Evolutionary conservation across 1,284 basidiomycete genomes (phyloP).

Genomic region (Ceratobasidium sp.): DNA sequence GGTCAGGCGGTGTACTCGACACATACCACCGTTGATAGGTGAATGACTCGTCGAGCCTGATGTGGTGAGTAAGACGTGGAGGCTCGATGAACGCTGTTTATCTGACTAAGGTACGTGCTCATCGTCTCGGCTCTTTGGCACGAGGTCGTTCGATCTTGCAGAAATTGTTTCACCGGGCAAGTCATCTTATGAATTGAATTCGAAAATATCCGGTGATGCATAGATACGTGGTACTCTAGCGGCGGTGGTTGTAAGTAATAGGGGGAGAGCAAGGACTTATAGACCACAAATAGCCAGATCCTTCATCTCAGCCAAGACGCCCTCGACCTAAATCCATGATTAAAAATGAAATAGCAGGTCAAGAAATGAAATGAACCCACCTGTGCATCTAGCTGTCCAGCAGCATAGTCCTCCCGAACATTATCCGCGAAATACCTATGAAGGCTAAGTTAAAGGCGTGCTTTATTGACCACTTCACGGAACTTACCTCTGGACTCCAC

Average conservation of each 20-base stretch:
- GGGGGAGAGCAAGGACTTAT: neutral
- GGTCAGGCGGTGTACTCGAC: too few relatives aligned
- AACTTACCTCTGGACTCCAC: slow-evolving; percentile 87
- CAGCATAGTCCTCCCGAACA: slow-evolving; percentile 96
- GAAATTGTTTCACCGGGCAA: too few relatives aligned
- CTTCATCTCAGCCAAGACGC: slow-evolving; percentile 94
- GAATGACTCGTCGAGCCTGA: too few relatives aligned
- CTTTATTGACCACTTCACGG: neutral
- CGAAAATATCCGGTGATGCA: too few relatives aligned
- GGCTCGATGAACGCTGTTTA: too few relatives aligned
- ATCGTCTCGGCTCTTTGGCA: too few relatives aligned
- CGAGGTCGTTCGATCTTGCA: too few relatives aligned
- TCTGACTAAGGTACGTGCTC: too few relatives aligned
- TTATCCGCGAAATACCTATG: slow-evolving; percentile 86
- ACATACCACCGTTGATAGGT: too few relatives aligned
- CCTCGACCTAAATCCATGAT: slow-evolving; percentile 71
- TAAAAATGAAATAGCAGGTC: neutral
- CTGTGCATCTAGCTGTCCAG: slow-evolving; percentile 94
- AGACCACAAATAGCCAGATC: slow-evolving; percentile 87
- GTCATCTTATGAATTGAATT: too few relatives aligned
- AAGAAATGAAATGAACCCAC: slow-evolving; percentile 56
- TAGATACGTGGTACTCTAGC: neutral
- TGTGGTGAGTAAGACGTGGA: too few relatives aligned
- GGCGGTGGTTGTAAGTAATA: neutral
- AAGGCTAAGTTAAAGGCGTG: slow-evolving; percentile 22